Percentiles rank a stretch among this genome's conserved stretches.
Conservation (phyloP, 2,329 filamentous ascomycete species). For the Stachybotrys echinatus region DNA sequence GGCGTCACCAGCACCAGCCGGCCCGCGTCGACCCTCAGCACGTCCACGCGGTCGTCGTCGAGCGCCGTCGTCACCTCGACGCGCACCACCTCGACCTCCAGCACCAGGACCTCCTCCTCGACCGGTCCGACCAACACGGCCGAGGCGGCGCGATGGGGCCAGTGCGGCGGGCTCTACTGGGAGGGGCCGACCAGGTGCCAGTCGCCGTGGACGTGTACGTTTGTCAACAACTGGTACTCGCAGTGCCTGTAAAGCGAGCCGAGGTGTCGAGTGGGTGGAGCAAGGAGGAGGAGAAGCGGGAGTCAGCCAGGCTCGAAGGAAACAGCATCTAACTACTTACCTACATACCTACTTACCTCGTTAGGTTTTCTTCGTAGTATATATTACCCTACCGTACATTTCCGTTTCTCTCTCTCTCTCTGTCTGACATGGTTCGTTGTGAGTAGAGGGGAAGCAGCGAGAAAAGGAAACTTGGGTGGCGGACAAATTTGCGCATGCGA, state of each 20-base stretch:
- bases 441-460: too few relatives aligned
- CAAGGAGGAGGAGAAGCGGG: too few relatives aligned
- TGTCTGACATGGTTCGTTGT: background rate
- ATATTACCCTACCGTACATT: background rate
- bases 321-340: too few relatives aligned
- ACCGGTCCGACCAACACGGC: constrained; percentile 6
- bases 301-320: too few relatives aligned
- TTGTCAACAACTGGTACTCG: constrained; percentile 14
- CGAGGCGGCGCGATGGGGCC: constrained; percentile 8
- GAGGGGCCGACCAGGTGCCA: constrained; percentile 11
- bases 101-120: background rate
- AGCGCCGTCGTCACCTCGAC: background rate
- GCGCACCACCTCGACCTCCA: background rate
- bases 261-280: background rate
- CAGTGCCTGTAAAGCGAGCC: constrained; percentile 10
- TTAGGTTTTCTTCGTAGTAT: too few relatives aligned
- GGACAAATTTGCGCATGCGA: too few relatives aligned
- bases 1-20: background rate
- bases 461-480: too few relatives aligned
- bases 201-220: constrained; percentile 9
- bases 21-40: background rate
- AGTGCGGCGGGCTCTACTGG: constrained; percentile 14
- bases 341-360: too few relatives aligned
- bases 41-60: background rate
- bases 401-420: background rate